Evolutionary conservation across 805 yeast genomes (phyloP).

Genomic region (Danielia reshetovae): DNA sequence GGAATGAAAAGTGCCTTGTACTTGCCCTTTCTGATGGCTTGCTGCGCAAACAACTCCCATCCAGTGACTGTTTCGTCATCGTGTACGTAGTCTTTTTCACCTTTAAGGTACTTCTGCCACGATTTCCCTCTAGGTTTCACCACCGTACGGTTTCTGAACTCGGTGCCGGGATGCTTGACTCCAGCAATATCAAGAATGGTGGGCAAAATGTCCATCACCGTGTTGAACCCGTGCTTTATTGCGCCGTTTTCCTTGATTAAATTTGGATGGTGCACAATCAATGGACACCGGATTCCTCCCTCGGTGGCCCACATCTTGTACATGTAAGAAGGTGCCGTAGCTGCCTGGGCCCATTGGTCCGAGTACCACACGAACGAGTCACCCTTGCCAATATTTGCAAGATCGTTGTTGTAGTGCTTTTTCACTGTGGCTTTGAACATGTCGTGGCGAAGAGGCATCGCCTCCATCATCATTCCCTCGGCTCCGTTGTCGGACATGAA

Average conservation of each 20-base stretch:
- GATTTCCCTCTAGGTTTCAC: slow-evolving; percentile 44
- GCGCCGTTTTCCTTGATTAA: slow-evolving; percentile 24
- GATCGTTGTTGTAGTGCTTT: slow-evolving; percentile 38
- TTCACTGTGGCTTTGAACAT: slow-evolving; percentile 23
- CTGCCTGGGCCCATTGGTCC: slow-evolving; percentile 61
- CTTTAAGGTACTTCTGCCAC: slow-evolving; percentile 37
- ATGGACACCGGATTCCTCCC: slow-evolving; percentile 58
- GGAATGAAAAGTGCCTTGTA: slow-evolving; percentile 49
- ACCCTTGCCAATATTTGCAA: slow-evolving; percentile 45
- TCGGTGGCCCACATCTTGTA: slow-evolving; percentile 55
- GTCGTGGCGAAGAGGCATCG: slow-evolving; percentile 39
- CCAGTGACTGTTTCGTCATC: slow-evolving; percentile 45
- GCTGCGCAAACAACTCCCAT: slow-evolving; percentile 58
- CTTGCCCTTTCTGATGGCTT: slow-evolving; percentile 48
- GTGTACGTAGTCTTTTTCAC: slow-evolving; percentile 28
- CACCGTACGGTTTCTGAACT: slow-evolving; percentile 41
- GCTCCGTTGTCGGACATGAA: slow-evolving; percentile 67
- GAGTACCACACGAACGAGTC: slow-evolving; percentile 51
- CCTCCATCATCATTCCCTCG: slow-evolving; percentile 57
- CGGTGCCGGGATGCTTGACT: slow-evolving; percentile 39
- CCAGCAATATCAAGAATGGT: slow-evolving; percentile 50
- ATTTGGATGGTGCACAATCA: slow-evolving; percentile 44
- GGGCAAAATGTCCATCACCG: slow-evolving; percentile 60
- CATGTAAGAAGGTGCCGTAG: slow-evolving; percentile 53
- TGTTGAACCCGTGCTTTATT: slow-evolving; percentile 39